Percentiles rank a stretch among this genome's conserved stretches.
phyloP scores from a whole-genome alignment of 129 eudicot species.

The Solidago caesia region DNA sequence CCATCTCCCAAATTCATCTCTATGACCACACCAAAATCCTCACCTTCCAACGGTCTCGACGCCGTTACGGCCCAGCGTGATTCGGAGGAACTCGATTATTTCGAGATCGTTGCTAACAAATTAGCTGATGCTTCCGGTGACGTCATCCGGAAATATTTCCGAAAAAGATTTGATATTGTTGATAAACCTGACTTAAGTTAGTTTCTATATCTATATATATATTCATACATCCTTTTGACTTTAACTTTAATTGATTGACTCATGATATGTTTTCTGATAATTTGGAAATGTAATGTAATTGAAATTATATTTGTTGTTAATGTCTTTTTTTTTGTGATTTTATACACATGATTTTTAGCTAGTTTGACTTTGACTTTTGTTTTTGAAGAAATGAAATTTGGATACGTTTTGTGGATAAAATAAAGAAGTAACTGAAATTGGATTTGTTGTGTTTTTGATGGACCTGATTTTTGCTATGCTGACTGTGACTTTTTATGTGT shows the following conservation, averaged over 20 bases:
- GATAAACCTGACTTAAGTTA: slow-evolving; percentile 82
- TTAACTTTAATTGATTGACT: no score
- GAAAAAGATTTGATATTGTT: slow-evolving; percentile 72
- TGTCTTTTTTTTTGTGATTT: no score
- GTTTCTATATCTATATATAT: slow-evolving; percentile 7
- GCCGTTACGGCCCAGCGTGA: slow-evolving; percentile 24
- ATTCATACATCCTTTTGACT: not conserved
- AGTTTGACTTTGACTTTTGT: not conserved
- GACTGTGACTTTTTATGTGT: not conserved
- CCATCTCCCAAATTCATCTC: slow-evolving; percentile 19
- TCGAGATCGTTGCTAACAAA: slow-evolving; percentile 52
- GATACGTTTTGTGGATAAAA: no score
- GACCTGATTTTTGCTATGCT: not conserved
- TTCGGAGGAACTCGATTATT: slow-evolving; percentile 64
- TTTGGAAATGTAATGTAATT: no score
- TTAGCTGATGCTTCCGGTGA: slow-evolving; percentile 93
- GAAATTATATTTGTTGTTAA: no score
- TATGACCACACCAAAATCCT: slow-evolving; percentile 34
- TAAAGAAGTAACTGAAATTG: not conserved
- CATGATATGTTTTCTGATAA: no score
- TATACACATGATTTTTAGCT: not conserved
- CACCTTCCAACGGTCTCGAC: slow-evolving; percentile 21
- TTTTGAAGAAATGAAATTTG: not conserved
- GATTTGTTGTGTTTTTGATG: not conserved
- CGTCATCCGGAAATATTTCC: slow-evolving; percentile 85